These are phyloP conservation scores for Cydonia oblonga DNA, from an alignment of 331 rosid species.

Conservation along the genomic window DNA sequence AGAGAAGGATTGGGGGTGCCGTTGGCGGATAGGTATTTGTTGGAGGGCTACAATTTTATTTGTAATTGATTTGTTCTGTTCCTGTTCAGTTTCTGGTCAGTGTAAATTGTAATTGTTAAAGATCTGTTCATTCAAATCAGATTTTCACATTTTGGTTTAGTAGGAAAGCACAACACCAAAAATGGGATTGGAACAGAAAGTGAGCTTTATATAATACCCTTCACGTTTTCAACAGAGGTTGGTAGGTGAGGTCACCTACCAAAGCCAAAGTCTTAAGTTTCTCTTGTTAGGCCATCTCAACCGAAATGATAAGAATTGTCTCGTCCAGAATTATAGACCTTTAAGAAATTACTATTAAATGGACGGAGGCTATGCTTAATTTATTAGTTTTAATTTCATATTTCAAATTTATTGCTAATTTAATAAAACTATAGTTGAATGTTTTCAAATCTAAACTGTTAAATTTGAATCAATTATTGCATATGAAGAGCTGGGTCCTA, in stretches of 20 bases:
- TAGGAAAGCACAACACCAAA: not conserved
- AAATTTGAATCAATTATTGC: too few species aligned
- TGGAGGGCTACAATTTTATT: constrained; percentile 39
- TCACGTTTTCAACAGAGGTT: not conserved
- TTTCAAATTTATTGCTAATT: too few species aligned
- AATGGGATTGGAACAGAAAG: not conserved
- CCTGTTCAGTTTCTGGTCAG: constrained; percentile 18
- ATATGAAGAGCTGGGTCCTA: too few species aligned
- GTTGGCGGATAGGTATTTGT: constrained; percentile 33
- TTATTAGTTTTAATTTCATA: too few species aligned
- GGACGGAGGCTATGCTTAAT: too few species aligned
- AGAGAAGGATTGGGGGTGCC: constrained; percentile 19
- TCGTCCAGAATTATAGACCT: too few species aligned
- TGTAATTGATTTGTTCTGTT: constrained; percentile 36
- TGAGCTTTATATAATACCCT: not conserved
- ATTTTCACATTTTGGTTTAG: constrained; percentile 4
- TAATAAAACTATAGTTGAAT: too few species aligned
- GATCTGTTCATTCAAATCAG: constrained; percentile 21
- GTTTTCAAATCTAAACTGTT: too few species aligned
- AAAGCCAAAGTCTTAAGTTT: not conserved
- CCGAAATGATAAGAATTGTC: too few species aligned
- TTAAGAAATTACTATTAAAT: too few species aligned
- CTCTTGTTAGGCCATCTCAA: too few species aligned
- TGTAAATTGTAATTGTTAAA: constrained; percentile 40
- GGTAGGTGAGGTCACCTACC: not conserved